Conservation (phyloP, 140 eudicot genomes). For the Stevia rebaudiana region DNA sequence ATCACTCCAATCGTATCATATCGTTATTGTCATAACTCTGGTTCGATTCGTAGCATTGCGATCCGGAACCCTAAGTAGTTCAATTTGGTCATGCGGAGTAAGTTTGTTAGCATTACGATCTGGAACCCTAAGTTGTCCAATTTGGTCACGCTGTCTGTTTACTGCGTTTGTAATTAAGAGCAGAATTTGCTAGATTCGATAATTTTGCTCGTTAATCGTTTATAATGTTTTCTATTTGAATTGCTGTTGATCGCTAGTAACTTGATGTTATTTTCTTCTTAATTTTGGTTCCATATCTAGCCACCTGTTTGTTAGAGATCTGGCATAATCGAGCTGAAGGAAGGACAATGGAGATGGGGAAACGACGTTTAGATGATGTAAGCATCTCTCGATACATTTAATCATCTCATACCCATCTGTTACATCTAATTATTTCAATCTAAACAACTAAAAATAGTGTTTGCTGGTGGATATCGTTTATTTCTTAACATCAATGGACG, state of each 20-base stretch:
- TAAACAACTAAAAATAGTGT: constrained; percentile 6
- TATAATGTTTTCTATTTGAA: not conserved
- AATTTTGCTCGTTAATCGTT: not conserved
- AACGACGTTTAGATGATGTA: constrained; percentile 27
- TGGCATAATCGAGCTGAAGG: constrained; percentile 10
- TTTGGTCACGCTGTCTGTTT: constrained; percentile 10
- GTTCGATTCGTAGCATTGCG: constrained; percentile 9
- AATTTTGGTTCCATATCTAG: constrained; percentile 14
- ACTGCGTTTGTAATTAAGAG: not conserved
- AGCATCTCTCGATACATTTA: constrained; percentile 16
- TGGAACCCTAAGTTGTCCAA: constrained; percentile 13
- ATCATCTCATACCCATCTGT: not conserved
- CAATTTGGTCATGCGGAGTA: constrained; percentile 10
- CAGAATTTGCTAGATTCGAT: not conserved
- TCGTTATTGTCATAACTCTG: not conserved
- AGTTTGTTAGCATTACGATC: constrained; percentile 17
- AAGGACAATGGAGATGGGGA: constrained; percentile 19
- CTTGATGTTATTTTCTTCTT: constrained; percentile 5
- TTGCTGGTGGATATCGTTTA: not conserved
- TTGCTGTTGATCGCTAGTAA: not conserved
- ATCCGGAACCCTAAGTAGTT: constrained; percentile 17
- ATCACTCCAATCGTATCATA: constrained; percentile 1
- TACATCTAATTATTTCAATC: constrained; percentile 12
- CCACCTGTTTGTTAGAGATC: not conserved
- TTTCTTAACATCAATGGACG: constrained; percentile 4